A percentile compares a stretch with the other conserved stretches of the same genome.
These are phyloP conservation scores for Wickerhamomyces subpelliculosus DNA, from an alignment of 805 yeast genomes.

Conservation along the genomic window DNA sequence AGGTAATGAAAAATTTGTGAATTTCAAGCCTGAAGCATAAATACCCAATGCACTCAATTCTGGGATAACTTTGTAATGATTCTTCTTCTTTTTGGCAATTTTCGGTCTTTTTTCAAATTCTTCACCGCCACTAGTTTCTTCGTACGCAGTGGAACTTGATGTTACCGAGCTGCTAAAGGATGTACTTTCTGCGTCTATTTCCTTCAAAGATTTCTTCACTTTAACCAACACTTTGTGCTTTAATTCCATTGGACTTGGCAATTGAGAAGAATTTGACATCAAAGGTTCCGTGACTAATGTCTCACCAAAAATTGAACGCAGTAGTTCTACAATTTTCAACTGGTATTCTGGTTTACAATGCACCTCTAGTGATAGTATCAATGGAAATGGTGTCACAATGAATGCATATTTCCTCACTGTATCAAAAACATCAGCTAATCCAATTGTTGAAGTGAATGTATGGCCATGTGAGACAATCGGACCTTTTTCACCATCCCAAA, in stretches of 20 bases:
- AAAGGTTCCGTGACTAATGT: slow-evolving; percentile 27
- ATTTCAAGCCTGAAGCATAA: slow-evolving; percentile 60
- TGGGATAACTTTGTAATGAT: slow-evolving; percentile 23
- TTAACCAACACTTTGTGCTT: slow-evolving; percentile 71
- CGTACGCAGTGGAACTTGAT: slow-evolving; percentile 21
- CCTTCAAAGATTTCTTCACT: slow-evolving; percentile 50
- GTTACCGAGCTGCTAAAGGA: slow-evolving; percentile 18
- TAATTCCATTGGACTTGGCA: slow-evolving; percentile 73
- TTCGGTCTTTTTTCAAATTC: slow-evolving; percentile 14
- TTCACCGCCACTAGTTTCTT: slow-evolving; percentile 37
- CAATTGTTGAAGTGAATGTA: slow-evolving; percentile 70
- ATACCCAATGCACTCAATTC: slow-evolving; percentile 59
- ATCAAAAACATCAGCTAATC: slow-evolving; percentile 59
- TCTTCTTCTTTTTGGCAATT: slow-evolving; percentile 8
- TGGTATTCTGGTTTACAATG: slow-evolving; percentile 73
- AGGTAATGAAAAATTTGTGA: slow-evolving; percentile 76
- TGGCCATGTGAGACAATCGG: slow-evolving; percentile 92
- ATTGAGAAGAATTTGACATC: slow-evolving; percentile 23
- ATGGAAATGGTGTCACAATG: slow-evolving; percentile 78
- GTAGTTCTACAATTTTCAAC: slow-evolving; percentile 40
- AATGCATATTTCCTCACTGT: slow-evolving; percentile 83
- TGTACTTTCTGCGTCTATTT: slow-evolving; percentile 14
- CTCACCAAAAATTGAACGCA: slow-evolving; percentile 56
- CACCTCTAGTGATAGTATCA: slow-evolving; percentile 79
- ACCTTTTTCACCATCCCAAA: slow-evolving; percentile 81